These are phyloP conservation scores for Fusarium mangiferae DNA, from an alignment of 2,329 filamentous ascomycete species.

Conservation along the genomic window DNA sequence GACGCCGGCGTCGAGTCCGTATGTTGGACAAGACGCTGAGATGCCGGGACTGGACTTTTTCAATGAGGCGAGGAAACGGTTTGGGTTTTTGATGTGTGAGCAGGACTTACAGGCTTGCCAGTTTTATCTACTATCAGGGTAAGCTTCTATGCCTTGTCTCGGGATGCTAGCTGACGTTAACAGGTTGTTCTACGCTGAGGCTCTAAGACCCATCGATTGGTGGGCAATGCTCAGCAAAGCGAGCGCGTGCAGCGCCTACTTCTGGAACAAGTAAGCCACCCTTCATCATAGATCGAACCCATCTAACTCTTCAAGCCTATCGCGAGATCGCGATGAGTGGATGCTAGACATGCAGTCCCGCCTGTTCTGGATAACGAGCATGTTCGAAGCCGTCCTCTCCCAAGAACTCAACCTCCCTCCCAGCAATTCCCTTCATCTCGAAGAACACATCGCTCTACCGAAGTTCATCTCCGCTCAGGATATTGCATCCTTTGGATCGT, in stretches of 20 bases:
- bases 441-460: conserved; percentile 25
- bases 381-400: conserved; percentile 31
- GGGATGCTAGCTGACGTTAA: background rate
- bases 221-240: conserved; percentile 34
- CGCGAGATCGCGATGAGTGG: conserved; percentile 27
- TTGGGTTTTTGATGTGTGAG: conserved; percentile 28
- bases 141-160: accelerated
- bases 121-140: conserved; percentile 28
- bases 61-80: conserved; percentile 30
- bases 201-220: conserved; percentile 24
- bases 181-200: conserved; percentile 29
- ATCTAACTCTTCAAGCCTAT: background rate
- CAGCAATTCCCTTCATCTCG: conserved; percentile 14
- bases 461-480: conserved; percentile 33
- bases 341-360: conserved; percentile 37
- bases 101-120: conserved; percentile 27
- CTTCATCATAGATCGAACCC: accelerated
- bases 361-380: conserved; percentile 37
- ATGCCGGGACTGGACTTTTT: conserved; percentile 26
- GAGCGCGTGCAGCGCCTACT: conserved; percentile 29
- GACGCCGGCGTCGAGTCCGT: background rate
- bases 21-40: background rate
- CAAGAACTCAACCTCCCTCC: conserved; percentile 31
- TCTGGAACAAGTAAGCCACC: conserved; percentile 20
- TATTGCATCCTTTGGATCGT: conserved; percentile 28